Evolutionary conservation across 805 yeast genomes (phyloP), one percentile per base, ranked within the genome.

Genomic region (Candida nitratophila): DNA sequence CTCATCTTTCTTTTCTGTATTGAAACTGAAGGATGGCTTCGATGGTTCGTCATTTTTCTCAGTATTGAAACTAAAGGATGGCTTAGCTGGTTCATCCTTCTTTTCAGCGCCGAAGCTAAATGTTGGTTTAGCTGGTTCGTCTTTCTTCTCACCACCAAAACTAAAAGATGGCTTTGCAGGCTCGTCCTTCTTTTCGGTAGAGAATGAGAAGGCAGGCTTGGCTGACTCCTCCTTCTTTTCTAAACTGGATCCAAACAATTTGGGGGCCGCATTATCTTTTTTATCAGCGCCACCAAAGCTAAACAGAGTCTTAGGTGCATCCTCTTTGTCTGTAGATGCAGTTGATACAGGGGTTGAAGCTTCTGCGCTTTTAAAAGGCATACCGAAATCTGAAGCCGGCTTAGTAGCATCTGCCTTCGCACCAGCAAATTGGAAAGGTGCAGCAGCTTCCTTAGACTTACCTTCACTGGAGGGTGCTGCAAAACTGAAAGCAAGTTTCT

Each of bases 131-230:
- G 39, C 19, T n/a, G 39, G 41, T 20, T 37, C 43, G 4, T 39
- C 33, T 22, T 41, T 44, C 22, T 42, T 36, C 7, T 22, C 39
- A 22, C 17, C n/a, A 12, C 9, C n/a, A 39, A 38, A 48, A 9
- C 37, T 31, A 12, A 37, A 39, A 14, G 47, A 37, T 7, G 49
- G 42, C n/a, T 42, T 40, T 17, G 44, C 37, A 34, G 37, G 22
- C 7, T 7, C 17, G 14, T 34, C 37, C 7, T 36, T 20, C 37
- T 20, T 20, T 12, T 10, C 15, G 3, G n/a, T 9, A 20, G 7
- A 11, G 42, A 54, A 54, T 6, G 41, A 17, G 41, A 53, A 46
- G 8, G 48, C 40, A 33, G 55, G 50, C 16, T 43, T 42, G 3
- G 41, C 17, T 30, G 41, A 21, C 30, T 40, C 48, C 6, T 38